phyloP scores from a whole-genome alignment of 495 filamentous ascomycete species.

The Aspergillus bridgeri region DNA sequence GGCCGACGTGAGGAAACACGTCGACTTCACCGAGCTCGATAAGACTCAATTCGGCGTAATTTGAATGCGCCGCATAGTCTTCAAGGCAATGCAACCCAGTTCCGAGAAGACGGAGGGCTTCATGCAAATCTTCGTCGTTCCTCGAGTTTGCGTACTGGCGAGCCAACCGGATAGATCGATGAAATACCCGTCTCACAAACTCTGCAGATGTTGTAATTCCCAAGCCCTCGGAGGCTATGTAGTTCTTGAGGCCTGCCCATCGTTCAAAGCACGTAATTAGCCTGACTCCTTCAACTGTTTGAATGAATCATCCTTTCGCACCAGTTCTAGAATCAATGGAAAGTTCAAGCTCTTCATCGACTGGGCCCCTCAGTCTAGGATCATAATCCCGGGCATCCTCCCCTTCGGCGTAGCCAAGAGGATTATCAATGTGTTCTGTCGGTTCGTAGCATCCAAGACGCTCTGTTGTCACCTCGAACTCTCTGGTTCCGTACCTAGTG shows the following conservation, averaged over 20 bases:
- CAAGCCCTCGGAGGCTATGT: slow-evolving; percentile 77
- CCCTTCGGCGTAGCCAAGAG: slow-evolving; percentile 75
- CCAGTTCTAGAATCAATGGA: slow-evolving; percentile 67
- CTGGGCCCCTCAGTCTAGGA: slow-evolving; percentile 69
- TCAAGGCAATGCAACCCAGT: slow-evolving; percentile 90
- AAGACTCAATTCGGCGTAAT: slow-evolving; percentile 81
- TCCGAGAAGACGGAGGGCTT: slow-evolving; percentile 79
- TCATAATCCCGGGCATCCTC: slow-evolving; percentile 81
- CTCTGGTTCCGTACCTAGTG: slow-evolving; percentile 71
- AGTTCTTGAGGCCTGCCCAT: slow-evolving; percentile 72
- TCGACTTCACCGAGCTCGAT: slow-evolving; percentile 77
- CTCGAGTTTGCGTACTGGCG: slow-evolving; percentile 59
- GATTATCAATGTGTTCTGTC: slow-evolving; percentile 88
- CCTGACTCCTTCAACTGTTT: neutral
- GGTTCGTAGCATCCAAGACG: slow-evolving; percentile 85
- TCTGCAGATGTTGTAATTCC: slow-evolving; percentile 73
- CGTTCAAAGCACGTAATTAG: neutral
- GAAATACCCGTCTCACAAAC: slow-evolving; percentile 68
- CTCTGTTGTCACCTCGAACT: slow-evolving; percentile 88
- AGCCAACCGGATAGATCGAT: slow-evolving; percentile 67
- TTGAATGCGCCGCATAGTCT: slow-evolving; percentile 89
- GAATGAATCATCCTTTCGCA: slow-evolving; percentile 11
- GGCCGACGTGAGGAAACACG: slow-evolving; percentile 83
- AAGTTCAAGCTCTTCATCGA: slow-evolving; percentile 76
- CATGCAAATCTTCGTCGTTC: slow-evolving; percentile 72